Percentiles rank a stretch among this genome's conserved stretches.
Conservation (phyloP, 2,329 filamentous ascomycete genomes). For the Ascocoryne sarcoides region DNA sequence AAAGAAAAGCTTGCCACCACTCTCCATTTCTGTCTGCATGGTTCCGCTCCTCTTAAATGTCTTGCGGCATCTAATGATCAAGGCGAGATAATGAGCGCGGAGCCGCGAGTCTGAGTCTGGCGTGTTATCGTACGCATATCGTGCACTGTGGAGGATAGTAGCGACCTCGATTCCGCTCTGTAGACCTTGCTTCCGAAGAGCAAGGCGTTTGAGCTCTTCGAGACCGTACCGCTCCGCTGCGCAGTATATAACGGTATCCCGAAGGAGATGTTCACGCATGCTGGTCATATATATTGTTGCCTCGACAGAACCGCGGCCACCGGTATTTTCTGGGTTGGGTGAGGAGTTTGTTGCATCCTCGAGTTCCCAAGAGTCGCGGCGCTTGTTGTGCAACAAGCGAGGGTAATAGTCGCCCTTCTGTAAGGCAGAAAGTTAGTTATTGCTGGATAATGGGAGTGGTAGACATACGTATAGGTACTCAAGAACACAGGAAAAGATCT, state of each 20-base stretch:
- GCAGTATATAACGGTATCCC: conserved; percentile 88
- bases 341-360: conserved; percentile 41
- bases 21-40: conserved; percentile 92
- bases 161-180: conserved; percentile 91
- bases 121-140: conserved; percentile 82
- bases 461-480: conserved; percentile 55
- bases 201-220: conserved; percentile 74
- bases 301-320: conserved; percentile 41
- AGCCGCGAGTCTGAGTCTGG: conserved; percentile 87
- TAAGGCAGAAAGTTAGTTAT: not conserved
- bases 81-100: conserved; percentile 80
- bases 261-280: conserved; percentile 61
- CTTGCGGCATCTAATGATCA: conserved; percentile 79
- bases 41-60: conserved; percentile 92
- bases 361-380: conserved; percentile 70
- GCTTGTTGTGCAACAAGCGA: conserved; percentile 72
- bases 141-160: conserved; percentile 79
- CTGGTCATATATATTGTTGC: conserved; percentile 61
- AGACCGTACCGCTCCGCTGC: conserved; percentile 77
- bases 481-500: conserved; percentile 82
- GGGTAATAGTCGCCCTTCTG: conserved; percentile 83
- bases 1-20: conserved; percentile 81
- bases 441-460: not conserved
- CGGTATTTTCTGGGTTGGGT: not conserved
- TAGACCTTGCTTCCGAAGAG: conserved; percentile 81